These are phyloP conservation scores for Lichtheimia ramosa DNA, from an alignment of 371 early-diverging fungal species.

Conservation along the genomic window DNA sequence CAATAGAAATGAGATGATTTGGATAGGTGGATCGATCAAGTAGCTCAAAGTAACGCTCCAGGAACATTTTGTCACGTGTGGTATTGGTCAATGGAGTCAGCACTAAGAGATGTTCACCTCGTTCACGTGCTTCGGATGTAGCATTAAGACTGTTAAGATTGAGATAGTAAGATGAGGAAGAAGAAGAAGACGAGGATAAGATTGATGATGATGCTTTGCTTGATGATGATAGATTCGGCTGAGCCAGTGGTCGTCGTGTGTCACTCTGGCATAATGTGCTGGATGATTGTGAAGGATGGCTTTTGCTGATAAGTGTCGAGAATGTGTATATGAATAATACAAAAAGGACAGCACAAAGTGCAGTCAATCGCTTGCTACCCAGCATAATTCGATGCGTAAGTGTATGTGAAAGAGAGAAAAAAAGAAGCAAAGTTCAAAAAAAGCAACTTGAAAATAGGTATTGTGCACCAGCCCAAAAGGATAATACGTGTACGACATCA, in stretches of 20 bases:
- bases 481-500: conserved; percentile 1
- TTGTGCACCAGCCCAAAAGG: conserved; percentile 1
- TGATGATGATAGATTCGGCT: too few relatives aligned
- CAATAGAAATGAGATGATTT: conserved; percentile 40
- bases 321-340: conserved; percentile 3
- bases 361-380: conserved; percentile 13
- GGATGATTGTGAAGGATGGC: neutral
- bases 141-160: conserved; percentile 23
- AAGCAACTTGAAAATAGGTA: neutral
- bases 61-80: conserved; percentile 21
- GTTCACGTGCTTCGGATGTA: conserved; percentile 8
- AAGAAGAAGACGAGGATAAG: neutral
- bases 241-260: too few relatives aligned
- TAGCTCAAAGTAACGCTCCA: conserved; percentile 44
- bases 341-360: conserved; percentile 6
- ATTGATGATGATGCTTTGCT: too few relatives aligned
- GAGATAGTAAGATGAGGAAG: conserved; percentile 11
- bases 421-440: neutral
- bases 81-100: conserved; percentile 32
- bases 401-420: neutral
- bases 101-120: conserved; percentile 21
- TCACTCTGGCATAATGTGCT: too few relatives aligned
- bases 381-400: conserved; percentile 9
- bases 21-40: conserved; percentile 42
- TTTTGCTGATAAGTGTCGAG: neutral